A percentile compares a stretch with the other conserved stretches of the same genome.
phyloP scores from a whole-genome alignment of 495 filamentous ascomycete genomes.

The Hypoxylon perforatum region DNA sequence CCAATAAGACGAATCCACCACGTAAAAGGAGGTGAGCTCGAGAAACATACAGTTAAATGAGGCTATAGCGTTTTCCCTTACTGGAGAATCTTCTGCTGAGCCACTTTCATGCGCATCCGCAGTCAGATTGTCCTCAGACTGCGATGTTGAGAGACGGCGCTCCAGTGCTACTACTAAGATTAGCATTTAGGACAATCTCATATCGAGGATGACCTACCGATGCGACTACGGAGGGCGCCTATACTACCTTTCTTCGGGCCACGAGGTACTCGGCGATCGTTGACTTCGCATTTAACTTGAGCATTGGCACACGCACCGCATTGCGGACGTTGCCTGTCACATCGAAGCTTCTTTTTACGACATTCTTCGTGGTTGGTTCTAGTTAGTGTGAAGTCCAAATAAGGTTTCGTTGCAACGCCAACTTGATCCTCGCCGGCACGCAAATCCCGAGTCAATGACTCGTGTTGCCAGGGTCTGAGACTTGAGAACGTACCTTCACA shows the following conservation, averaged over 20 bases:
- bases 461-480: slow-evolving; percentile 33
- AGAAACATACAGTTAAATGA: slow-evolving; percentile 32
- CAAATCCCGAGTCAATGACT: slow-evolving; percentile 13
- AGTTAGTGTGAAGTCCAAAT: slow-evolving; percentile 23
- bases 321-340: slow-evolving; percentile 62
- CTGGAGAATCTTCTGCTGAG: slow-evolving; percentile 12
- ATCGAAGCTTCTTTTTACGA: slow-evolving; percentile 61
- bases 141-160: slow-evolving; percentile 52
- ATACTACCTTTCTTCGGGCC: slow-evolving; percentile 67
- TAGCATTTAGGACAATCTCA: slow-evolving; percentile 5
- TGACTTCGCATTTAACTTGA: slow-evolving; percentile 61
- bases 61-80: slow-evolving; percentile 20
- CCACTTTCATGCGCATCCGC: slow-evolving; percentile 30
- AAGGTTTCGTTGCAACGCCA: not conserved
- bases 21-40: slow-evolving; percentile 14
- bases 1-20: slow-evolving; percentile 29
- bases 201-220: slow-evolving; percentile 49
- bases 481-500: slow-evolving; percentile 48
- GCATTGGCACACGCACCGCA: slow-evolving; percentile 63
- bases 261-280: slow-evolving; percentile 56
- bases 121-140: slow-evolving; percentile 27
- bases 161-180: slow-evolving; percentile 46
- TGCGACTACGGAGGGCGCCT: slow-evolving; percentile 59
- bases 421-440: not conserved
- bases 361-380: slow-evolving; percentile 51